Conservation (phyloP, 805 yeast species). For the Hanseniaspora jakobsenii region DNA sequence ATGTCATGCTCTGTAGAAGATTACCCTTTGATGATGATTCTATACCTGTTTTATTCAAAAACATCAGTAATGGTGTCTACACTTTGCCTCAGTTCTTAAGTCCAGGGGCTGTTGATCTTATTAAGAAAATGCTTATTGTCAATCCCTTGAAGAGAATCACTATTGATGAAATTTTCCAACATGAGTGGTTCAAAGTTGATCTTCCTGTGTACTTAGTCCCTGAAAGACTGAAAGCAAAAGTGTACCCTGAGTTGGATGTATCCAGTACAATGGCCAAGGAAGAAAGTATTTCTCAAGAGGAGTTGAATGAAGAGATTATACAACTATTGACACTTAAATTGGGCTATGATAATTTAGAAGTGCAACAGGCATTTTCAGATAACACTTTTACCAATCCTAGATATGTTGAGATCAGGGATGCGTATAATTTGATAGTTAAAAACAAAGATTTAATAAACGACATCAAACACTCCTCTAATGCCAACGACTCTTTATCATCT, state of each 20-base stretch:
- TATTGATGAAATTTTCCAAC: constrained; percentile 81
- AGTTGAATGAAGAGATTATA: constrained; percentile 65
- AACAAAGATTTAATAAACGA: constrained; percentile 60
- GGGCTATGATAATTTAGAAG: constrained; percentile 83
- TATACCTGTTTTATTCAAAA: constrained; percentile 86
- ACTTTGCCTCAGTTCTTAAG: constrained; percentile 79
- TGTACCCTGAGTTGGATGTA: constrained; percentile 4
- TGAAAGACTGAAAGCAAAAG: constrained; percentile 19
- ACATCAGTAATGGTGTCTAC: constrained; percentile 85
- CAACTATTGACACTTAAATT: constrained; percentile 63
- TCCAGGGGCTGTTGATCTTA: constrained; percentile 68
- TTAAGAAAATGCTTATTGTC: constrained; percentile 85
- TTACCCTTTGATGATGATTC: constrained; percentile 93
- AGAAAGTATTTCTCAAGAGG: constrained; percentile 21
- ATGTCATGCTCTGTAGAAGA: constrained; percentile 92
- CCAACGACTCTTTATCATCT: too few species aligned
- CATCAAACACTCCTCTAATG: constrained; percentile 42
- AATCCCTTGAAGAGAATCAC: constrained; percentile 90
- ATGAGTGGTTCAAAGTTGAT: constrained; percentile 80
- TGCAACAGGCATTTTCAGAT: constrained; percentile 50
- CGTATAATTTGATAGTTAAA: constrained; percentile 71
- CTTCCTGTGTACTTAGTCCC: constrained; percentile 72
- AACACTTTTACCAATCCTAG: constrained; percentile 36
- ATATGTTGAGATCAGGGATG: constrained; percentile 70
- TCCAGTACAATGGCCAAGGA: constrained; percentile 22